Evolutionary conservation across 768 basidiomycete species (phyloP).

Genomic region (Mycena olivaceomarginata): DNA sequence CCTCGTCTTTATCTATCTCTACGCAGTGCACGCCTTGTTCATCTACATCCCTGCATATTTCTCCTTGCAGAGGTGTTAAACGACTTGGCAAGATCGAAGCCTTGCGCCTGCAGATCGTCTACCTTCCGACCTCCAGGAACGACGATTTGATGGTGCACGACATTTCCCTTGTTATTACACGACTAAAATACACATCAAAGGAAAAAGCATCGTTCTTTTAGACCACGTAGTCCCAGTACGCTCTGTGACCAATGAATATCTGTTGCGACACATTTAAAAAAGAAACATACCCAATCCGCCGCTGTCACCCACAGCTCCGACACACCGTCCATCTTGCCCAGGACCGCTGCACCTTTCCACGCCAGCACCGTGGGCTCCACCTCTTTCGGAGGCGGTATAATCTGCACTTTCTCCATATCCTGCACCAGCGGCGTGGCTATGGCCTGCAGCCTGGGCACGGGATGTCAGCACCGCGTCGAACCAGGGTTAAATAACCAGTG

Average conservation of each 20-base stretch:
- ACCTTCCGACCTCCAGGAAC: conserved; percentile 60
- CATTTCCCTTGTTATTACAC: conserved; percentile 44
- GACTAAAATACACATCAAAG: conserved; percentile 62
- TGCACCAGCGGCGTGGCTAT: conserved; percentile 89
- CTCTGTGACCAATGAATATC: conserved; percentile 67
- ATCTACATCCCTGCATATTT: conserved; percentile 76
- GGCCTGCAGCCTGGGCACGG: conserved; percentile 77
- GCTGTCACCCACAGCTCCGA: conserved; percentile 92
- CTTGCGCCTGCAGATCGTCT: conserved; percentile 75
- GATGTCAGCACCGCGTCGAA: conserved; percentile 22
- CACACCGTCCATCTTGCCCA: conserved; percentile 94
- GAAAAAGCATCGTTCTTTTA: conserved; percentile 90
- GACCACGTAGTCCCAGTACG: conserved; percentile 84
- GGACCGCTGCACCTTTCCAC: conserved; percentile 96
- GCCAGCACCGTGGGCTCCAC: conserved; percentile 92
- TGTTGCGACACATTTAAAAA: conserved; percentile 9
- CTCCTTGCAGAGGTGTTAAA: conserved; percentile 79
- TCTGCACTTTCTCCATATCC: conserved; percentile 92
- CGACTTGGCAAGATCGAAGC: conserved; percentile 74
- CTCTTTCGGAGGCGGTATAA: conserved; percentile 96
- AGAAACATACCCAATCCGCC: conserved; percentile 87
- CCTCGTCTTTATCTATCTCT: too few relatives aligned
- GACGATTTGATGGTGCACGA: conserved; percentile 72
- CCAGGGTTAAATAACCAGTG: conserved; percentile 44
- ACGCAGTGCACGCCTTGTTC: conserved; percentile 65